Evolutionary conservation across 2,329 filamentous ascomycete species (phyloP).

Genomic region (Colletotrichum navitas): DNA sequence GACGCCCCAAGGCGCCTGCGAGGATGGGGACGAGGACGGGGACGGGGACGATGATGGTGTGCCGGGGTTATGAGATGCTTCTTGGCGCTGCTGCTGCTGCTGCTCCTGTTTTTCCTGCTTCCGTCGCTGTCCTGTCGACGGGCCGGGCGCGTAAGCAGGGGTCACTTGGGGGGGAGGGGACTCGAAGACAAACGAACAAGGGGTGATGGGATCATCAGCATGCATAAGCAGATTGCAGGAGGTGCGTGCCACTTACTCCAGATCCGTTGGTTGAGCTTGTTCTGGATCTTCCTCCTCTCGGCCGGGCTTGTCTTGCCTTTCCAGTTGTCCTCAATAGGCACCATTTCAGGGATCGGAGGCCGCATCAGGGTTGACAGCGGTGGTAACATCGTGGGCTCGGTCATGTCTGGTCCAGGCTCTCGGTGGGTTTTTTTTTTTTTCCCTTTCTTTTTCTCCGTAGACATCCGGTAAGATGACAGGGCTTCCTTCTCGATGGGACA

Average conservation of each 20-base stretch:
- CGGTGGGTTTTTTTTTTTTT: background rate
- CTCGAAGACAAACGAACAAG: background rate
- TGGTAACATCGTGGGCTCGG: background rate
- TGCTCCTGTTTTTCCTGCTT: slow-evolving; percentile 18
- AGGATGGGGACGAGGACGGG: too few relatives aligned
- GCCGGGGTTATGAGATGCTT: background rate
- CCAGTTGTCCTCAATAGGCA: slow-evolving; percentile 49
- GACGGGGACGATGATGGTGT: background rate
- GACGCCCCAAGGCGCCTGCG: background rate
- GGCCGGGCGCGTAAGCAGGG: background rate
- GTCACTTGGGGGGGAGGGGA: background rate
- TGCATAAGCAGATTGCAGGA: slow-evolving; percentile 34
- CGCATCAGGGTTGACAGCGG: slow-evolving; percentile 11
- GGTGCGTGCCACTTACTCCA: slow-evolving; percentile 35
- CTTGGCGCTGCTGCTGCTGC: slow-evolving; percentile 21
- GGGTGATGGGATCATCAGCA: background rate
- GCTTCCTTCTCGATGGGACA: background rate
- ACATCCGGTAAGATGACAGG: slow-evolving; percentile 1
- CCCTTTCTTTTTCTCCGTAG: background rate
- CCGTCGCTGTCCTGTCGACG: slow-evolving; percentile 24
- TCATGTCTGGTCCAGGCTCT: slow-evolving; percentile 1
- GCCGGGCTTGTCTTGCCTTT: slow-evolving; percentile 49
- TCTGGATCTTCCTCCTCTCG: slow-evolving; percentile 42
- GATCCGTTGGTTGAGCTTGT: slow-evolving; percentile 38
- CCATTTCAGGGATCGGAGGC: slow-evolving; percentile 4